A percentile compares a stretch with the other conserved stretches of the same genome.
phyloP scores from a whole-genome alignment of 768 basidiomycete species.

The Sporobolomyces roseus region DNA sequence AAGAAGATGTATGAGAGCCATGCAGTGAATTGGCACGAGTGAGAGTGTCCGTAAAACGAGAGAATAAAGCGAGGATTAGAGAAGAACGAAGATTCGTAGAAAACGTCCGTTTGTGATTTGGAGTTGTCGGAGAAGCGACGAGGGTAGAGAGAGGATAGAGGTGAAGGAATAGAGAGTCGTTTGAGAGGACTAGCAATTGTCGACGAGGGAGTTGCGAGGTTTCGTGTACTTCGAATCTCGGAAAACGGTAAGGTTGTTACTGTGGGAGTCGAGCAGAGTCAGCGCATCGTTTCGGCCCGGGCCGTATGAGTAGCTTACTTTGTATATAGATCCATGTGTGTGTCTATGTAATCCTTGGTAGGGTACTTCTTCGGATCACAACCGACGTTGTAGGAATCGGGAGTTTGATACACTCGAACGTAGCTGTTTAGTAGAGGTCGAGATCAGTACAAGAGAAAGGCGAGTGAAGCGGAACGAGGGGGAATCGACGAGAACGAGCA shows the following conservation, averaged over 20 bases:
- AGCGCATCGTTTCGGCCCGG: neutral
- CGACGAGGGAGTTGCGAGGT: constrained; percentile 14
- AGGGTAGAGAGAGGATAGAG: neutral
- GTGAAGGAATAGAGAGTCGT: neutral
- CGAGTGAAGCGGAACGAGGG: no score
- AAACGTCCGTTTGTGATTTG: no score
- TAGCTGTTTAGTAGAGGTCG: no score
- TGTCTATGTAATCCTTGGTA: constrained; percentile 64
- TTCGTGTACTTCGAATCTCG: constrained; percentile 6
- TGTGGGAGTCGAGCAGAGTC: neutral
- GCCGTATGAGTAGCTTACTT: constrained; percentile 18
- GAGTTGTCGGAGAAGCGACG: no score
- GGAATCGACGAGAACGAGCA: no score
- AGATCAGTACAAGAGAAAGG: no score
- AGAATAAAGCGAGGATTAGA: no score
- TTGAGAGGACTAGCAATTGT: neutral
- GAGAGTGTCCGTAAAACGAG: no score
- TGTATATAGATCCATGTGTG: constrained; percentile 46
- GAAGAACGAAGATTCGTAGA: no score
- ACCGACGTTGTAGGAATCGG: constrained; percentile 61
- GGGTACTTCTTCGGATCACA: constrained; percentile 64
- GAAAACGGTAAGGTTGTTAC: constrained; percentile 14
- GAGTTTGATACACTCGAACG: constrained; percentile 49
- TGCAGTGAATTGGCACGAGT: no score
- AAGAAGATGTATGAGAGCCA: no score